These are phyloP conservation scores for Penicillium odoratum DNA, from an alignment of 495 filamentous ascomycete genomes.

Conservation along the genomic window DNA sequence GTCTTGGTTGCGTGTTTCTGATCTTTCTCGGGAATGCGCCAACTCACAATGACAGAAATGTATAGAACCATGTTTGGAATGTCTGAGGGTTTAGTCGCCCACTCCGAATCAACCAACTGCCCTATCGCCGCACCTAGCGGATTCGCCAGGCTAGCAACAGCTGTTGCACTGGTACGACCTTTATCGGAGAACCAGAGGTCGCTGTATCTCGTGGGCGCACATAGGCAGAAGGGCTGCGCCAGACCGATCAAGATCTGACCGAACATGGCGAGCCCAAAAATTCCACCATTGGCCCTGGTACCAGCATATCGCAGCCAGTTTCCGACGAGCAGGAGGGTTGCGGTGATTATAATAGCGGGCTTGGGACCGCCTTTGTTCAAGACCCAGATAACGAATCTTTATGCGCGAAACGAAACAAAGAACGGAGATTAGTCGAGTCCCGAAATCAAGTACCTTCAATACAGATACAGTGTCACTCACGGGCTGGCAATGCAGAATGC, in stretches of 20 bases:
- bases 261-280: conserved; percentile 81
- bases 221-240: conserved; percentile 88
- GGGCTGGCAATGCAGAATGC: conserved; percentile 75
- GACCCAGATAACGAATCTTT: conserved; percentile 67
- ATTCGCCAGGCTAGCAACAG: conserved; percentile 80
- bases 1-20: neutral
- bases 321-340: conserved; percentile 71
- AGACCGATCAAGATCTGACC: conserved; percentile 92
- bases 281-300: conserved; percentile 57
- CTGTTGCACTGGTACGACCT: conserved; percentile 85
- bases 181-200: conserved; percentile 90
- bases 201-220: conserved; percentile 86
- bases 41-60: conserved; percentile 76
- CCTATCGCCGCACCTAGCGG: conserved; percentile 86
- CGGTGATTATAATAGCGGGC: conserved; percentile 69
- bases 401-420: neutral
- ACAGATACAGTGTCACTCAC: conserved; percentile 35
- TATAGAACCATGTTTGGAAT: conserved; percentile 84
- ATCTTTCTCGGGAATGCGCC: neutral
- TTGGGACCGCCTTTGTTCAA: conserved; percentile 80
- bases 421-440: neutral
- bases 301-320: conserved; percentile 95
- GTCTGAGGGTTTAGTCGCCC: conserved; percentile 59
- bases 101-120: conserved; percentile 79
- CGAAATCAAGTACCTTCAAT: neutral